Evolutionary conservation across 2,329 filamentous ascomycete species (phyloP).

Genomic region (Xylaria sp.): DNA sequence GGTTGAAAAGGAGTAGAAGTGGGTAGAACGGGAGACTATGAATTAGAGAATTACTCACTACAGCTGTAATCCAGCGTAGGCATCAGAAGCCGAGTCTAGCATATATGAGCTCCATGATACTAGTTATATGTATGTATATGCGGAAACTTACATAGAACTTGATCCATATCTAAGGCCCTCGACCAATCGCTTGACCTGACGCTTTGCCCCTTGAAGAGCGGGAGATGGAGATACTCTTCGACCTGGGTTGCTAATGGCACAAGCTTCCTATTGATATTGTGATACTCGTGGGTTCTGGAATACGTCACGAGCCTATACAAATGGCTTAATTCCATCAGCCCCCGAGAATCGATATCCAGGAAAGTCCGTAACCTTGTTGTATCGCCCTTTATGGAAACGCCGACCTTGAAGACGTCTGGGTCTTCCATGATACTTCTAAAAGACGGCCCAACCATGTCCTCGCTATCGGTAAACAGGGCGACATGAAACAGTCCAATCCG

Average conservation of each 20-base stretch:
- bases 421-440: constrained; percentile 79
- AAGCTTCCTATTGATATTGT: constrained; percentile 71
- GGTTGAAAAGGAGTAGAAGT: neutral
- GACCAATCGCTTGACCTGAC: constrained; percentile 84
- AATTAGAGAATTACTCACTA: neutral
- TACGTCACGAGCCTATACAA: constrained; percentile 81
- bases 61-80: constrained; percentile 80
- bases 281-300: constrained; percentile 60
- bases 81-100: constrained; percentile 80
- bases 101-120: constrained; percentile 44
- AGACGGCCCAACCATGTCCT: constrained; percentile 74
- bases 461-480: constrained; percentile 66
- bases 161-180: constrained; percentile 66
- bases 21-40: neutral
- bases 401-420: constrained; percentile 74
- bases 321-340: constrained; percentile 84
- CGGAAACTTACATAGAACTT: constrained; percentile 72
- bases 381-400: constrained; percentile 79
- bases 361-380: constrained; percentile 73
- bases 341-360: constrained; percentile 71
- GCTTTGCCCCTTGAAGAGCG: constrained; percentile 75
- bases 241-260: constrained; percentile 77
- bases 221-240: constrained; percentile 74
- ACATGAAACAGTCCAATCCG: constrained; percentile 86
- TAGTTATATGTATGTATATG: constrained; percentile 1